phyloP scores from a whole-genome alignment of 2,329 filamentous ascomycete genomes.

The Pleurostoma richardsiae region DNA sequence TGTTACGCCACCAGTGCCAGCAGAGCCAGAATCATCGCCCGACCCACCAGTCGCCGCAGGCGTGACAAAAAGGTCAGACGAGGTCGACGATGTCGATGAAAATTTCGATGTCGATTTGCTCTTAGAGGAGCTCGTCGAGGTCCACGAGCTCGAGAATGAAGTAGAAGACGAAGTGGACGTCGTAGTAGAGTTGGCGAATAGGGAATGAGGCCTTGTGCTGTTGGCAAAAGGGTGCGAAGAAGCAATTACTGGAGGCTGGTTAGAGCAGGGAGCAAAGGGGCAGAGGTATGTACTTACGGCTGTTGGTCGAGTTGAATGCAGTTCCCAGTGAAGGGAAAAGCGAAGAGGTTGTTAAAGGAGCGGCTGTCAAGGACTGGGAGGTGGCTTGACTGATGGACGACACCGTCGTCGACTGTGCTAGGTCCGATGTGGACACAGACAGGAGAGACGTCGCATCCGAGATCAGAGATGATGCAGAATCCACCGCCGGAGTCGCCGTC shows the following conservation, averaged over 20 bases:
- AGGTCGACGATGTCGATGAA: neutral
- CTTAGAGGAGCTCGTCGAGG: neutral
- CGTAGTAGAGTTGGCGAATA: conserved; percentile 18
- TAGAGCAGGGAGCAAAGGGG: conserved; percentile 11
- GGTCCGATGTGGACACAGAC: neutral
- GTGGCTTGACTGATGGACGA: neutral
- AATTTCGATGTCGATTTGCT: neutral
- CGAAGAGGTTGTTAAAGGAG: conserved; percentile 3
- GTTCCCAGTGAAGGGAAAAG: conserved; percentile 8
- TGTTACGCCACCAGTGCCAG: conserved; percentile 14
- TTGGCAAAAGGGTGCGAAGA: neutral
- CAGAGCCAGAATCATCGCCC: conserved; percentile 12
- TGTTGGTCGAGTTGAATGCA: conserved; percentile 10
- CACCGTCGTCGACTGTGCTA: neutral
- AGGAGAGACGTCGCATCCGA: no score
- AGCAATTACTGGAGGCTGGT: conserved; percentile 10
- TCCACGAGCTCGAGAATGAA: conserved; percentile 6
- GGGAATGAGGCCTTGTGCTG: conserved; percentile 5
- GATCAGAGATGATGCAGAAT: no score
- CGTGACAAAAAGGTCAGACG: neutral
- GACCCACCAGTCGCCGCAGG: conserved; percentile 3
- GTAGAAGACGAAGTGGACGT: conserved; percentile 10
- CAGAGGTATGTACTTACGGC: neutral
- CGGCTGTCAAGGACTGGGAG: conserved; percentile 1
- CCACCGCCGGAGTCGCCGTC: no score